Evolutionary conservation across 2,329 filamentous ascomycete genomes (phyloP).

Genomic region (Tolypocladium nubicola): DNA sequence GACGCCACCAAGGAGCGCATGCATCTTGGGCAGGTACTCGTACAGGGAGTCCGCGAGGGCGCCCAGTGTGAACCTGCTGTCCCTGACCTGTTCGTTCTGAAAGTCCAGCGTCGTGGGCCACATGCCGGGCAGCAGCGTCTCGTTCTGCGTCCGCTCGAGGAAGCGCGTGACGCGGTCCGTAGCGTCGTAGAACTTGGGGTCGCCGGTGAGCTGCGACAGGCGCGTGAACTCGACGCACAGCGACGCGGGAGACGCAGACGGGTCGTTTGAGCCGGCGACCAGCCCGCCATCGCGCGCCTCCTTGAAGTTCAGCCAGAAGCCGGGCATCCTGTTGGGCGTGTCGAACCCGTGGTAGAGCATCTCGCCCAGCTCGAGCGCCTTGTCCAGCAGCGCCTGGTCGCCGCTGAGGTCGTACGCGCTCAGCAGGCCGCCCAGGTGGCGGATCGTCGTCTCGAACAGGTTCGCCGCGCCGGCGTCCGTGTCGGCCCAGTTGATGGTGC

Average conservation of each 20-base stretch:
- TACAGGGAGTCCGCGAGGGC: slow-evolving; percentile 47
- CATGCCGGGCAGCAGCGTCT: slow-evolving; percentile 63
- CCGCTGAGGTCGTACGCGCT: slow-evolving; percentile 39
- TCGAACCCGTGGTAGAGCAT: slow-evolving; percentile 45
- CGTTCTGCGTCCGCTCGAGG: slow-evolving; percentile 56
- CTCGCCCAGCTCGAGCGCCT: slow-evolving; percentile 41
- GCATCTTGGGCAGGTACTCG: slow-evolving; percentile 52
- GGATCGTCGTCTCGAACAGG: slow-evolving; percentile 45
- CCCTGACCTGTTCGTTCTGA: slow-evolving; percentile 39
- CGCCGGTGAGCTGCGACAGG: slow-evolving; percentile 60
- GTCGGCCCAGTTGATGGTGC: slow-evolving; percentile 39
- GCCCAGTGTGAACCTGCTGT: slow-evolving; percentile 38
- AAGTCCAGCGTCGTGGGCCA: slow-evolving; percentile 60
- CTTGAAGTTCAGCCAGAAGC: slow-evolving; percentile 34
- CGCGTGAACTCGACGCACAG: slow-evolving; percentile 66
- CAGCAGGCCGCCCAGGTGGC: slow-evolving; percentile 41
- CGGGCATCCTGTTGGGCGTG: slow-evolving; percentile 41
- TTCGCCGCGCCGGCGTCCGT: slow-evolving; percentile 32
- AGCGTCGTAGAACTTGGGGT: slow-evolving; percentile 68
- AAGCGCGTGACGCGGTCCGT: slow-evolving; percentile 62
- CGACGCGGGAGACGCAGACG: slow-evolving; percentile 46
- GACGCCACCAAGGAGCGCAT: slow-evolving; percentile 54
- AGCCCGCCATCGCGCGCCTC: slow-evolving; percentile 32
- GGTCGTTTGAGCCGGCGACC: slow-evolving; percentile 37
- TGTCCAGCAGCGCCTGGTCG: slow-evolving; percentile 32